These are phyloP conservation scores for Zygosaccharomyces siamensis DNA, from an alignment of 805 yeast genomes.

Conservation along the genomic window DNA sequence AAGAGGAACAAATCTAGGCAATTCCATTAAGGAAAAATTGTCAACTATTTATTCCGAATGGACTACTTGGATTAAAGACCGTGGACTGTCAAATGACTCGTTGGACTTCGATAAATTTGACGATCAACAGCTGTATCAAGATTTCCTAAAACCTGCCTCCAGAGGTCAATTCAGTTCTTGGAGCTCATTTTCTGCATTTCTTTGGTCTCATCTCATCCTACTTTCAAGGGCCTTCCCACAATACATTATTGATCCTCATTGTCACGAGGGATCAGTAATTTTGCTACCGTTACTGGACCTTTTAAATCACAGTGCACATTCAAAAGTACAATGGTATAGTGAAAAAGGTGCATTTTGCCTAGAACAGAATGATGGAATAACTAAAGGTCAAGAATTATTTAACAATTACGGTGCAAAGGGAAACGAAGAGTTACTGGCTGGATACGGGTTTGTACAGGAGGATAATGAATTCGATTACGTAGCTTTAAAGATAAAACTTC, in stretches of 20 bases:
- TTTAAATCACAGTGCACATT: constrained; percentile 61
- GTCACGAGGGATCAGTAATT: constrained; percentile 48
- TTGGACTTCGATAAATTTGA: constrained; percentile 11
- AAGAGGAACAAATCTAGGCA: constrained; percentile 62
- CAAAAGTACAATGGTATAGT: constrained; percentile 64
- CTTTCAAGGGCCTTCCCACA: constrained; percentile 81
- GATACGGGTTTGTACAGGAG: constrained; percentile 50
- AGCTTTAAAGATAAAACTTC: constrained; percentile 56
- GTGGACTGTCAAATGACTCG: not conserved
- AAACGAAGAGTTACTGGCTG: constrained; percentile 76
- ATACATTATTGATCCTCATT: constrained; percentile 35
- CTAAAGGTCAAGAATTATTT: constrained; percentile 47
- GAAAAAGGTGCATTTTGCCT: constrained; percentile 48
- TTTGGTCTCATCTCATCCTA: constrained; percentile 71
- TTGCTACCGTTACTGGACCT: constrained; percentile 75
- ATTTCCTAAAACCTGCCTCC: constrained; percentile 15
- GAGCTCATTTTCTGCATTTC: constrained; percentile 61
- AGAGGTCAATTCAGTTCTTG: constrained; percentile 35
- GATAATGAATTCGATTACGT: constrained; percentile 58
- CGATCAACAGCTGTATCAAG: constrained; percentile 18
- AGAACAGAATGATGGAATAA: constrained; percentile 9
- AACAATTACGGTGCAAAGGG: constrained; percentile 91
- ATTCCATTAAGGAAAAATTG: constrained; percentile 47
- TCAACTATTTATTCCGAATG: constrained; percentile 57
- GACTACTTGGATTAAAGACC: constrained; percentile 27